Percentiles rank a stretch among this genome's conserved stretches.
Conservation (phyloP, 176 grass and related monocot genomes). For the Oryza glumipatula region DNA sequence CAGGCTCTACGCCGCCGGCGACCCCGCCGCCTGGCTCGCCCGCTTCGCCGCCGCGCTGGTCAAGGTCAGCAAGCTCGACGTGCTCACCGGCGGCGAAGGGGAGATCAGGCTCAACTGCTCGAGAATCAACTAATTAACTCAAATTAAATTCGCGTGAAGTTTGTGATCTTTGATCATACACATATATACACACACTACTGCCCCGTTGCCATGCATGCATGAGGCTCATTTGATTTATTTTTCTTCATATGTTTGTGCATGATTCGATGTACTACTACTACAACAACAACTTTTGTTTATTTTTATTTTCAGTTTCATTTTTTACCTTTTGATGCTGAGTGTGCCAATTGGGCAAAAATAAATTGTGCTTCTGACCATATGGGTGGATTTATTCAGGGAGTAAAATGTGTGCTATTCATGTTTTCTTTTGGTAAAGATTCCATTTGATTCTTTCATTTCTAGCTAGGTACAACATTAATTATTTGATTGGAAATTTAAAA, state of each 20-base stretch:
- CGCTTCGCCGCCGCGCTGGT: conserved; percentile 39
- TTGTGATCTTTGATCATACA: neutral
- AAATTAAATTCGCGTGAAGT: neutral
- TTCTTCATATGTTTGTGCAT: neutral
- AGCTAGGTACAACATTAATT: neutral
- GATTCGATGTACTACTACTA: neutral
- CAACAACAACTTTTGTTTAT: neutral
- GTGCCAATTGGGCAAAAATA: neutral
- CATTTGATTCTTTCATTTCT: too few relatives aligned
- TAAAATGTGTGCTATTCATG: neutral
- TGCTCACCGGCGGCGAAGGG: conserved; percentile 50
- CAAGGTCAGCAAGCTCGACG: conserved; percentile 46
- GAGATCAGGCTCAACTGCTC: conserved; percentile 52
- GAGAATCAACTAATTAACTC: conserved; percentile 41
- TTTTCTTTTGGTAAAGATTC: too few relatives aligned
- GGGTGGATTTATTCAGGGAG: neutral
- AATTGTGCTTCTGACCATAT: neutral
- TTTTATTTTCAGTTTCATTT: neutral
- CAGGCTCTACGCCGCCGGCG: conserved; percentile 16
- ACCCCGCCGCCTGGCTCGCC: neutral
- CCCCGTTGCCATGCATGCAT: neutral
- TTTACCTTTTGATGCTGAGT: neutral
- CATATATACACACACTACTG: neutral
- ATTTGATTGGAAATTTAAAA: neutral
- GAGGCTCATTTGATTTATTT: neutral